A percentile compares a stretch with the other conserved stretches of the same genome.
phyloP scores from a whole-genome alignment of 2,329 filamentous ascomycete genomes.

The Verticillium zaregamsianum region DNA sequence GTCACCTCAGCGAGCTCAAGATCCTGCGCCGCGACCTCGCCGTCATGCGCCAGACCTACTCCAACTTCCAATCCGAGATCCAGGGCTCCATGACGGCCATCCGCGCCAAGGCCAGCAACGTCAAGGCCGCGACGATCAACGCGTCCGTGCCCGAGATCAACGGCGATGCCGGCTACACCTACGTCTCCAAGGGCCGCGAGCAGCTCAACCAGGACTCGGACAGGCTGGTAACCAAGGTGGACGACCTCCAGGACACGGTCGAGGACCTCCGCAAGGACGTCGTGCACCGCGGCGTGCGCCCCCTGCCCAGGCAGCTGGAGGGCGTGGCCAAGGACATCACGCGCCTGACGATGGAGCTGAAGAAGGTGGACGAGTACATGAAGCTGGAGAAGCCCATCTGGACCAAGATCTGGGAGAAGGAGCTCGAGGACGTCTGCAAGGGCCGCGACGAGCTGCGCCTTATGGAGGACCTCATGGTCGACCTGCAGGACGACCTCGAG shows the following conservation, averaged over 20 bases:
- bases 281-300: slow-evolving; percentile 85
- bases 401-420: slow-evolving; percentile 99
- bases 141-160: slow-evolving; percentile 67
- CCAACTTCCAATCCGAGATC: slow-evolving; percentile 83
- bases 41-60: slow-evolving; percentile 88
- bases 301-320: slow-evolving; percentile 85
- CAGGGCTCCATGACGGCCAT: slow-evolving; percentile 82
- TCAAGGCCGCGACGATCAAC: slow-evolving; percentile 73
- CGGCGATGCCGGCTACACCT: slow-evolving; percentile 75
- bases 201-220: slow-evolving; percentile 83
- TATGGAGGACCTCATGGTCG: slow-evolving; percentile 91
- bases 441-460: slow-evolving; percentile 92
- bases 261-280: slow-evolving; percentile 98
- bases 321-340: slow-evolving; percentile 84
- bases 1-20: slow-evolving; percentile 74
- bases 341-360: slow-evolving; percentile 76
- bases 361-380: slow-evolving; percentile 91
- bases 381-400: slow-evolving; percentile 89
- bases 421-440: slow-evolving; percentile 91
- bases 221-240: slow-evolving; percentile 83
- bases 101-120: slow-evolving; percentile 72
- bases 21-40: slow-evolving; percentile 83
- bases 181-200: slow-evolving; percentile 85
- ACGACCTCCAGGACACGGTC: slow-evolving; percentile 94
- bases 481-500: slow-evolving; percentile 90